A percentile compares a stretch with the other conserved stretches of the same genome.
These are phyloP conservation scores for Phytophthora multivora DNA, from an alignment of 352 stramenopile genomes.

Conservation along the genomic window DNA sequence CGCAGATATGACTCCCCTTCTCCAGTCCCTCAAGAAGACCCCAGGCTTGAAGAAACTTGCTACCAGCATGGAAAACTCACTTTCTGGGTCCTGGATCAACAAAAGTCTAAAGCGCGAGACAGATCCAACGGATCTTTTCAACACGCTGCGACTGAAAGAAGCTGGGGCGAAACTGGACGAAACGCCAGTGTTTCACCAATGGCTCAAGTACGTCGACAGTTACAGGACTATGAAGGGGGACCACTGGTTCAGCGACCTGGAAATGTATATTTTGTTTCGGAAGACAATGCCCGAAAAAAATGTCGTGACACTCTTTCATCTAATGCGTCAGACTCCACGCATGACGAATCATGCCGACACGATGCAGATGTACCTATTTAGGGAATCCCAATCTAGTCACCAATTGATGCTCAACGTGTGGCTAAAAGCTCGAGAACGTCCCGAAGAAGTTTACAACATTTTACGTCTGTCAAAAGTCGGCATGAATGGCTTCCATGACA, in stretches of 20 bases:
- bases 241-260: background rate
- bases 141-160: background rate
- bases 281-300: background rate
- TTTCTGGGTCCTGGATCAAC: background rate
- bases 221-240: background rate
- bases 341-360: background rate
- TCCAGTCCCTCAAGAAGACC: background rate
- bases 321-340: background rate
- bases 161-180: background rate
- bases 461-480: background rate
- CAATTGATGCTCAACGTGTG: background rate
- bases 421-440: background rate
- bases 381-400: background rate
- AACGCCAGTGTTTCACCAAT: background rate
- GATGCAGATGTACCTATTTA: background rate
- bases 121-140: background rate
- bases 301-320: background rate
- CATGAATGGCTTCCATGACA: background rate
- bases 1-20: background rate
- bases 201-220: background rate
- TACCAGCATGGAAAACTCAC: background rate
- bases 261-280: background rate
- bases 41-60: background rate
- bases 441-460: background rate
- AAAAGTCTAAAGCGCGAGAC: background rate